These are phyloP conservation scores for Teratosphaeria pseudoeucalypti DNA, from an alignment of 2,329 filamentous ascomycete species.

Conservation along the genomic window DNA sequence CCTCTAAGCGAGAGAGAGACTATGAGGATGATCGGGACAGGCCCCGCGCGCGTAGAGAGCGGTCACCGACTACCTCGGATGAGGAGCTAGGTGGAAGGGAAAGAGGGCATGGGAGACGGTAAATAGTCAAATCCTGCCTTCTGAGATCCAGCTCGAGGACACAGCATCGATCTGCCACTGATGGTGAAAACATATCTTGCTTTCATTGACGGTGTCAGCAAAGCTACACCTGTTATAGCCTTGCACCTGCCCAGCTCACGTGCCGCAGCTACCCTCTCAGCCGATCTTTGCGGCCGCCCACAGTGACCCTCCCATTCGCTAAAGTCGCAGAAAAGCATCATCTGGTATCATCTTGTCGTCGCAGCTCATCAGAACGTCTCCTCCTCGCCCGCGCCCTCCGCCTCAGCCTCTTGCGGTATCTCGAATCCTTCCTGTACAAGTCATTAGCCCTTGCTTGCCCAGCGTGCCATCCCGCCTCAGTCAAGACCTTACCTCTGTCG, in stretches of 20 bases:
- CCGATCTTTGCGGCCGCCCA: background rate
- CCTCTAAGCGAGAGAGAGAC: background rate
- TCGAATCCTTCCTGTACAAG: constrained; percentile 52
- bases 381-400: constrained; percentile 52
- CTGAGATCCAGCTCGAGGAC: background rate
- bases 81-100: background rate
- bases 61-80: background rate
- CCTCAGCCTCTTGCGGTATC: constrained; percentile 70
- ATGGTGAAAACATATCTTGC: background rate
- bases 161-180: background rate
- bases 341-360: background rate
- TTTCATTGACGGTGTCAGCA: background rate
- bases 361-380: constrained; percentile 55
- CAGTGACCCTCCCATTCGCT: background rate
- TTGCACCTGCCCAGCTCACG: background rate
- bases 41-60: background rate
- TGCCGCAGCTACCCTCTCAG: background rate
- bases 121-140: background rate
- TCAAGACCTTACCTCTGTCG: constrained; percentile 57
- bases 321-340: background rate
- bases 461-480: constrained; percentile 2
- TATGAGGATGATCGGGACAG: background rate
- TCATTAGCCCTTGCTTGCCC: background rate
- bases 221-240: background rate
- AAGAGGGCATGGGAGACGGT: background rate